phyloP scores from a whole-genome alignment of 495 filamentous ascomycete species.

The Lophiostoma macrostomum region DNA sequence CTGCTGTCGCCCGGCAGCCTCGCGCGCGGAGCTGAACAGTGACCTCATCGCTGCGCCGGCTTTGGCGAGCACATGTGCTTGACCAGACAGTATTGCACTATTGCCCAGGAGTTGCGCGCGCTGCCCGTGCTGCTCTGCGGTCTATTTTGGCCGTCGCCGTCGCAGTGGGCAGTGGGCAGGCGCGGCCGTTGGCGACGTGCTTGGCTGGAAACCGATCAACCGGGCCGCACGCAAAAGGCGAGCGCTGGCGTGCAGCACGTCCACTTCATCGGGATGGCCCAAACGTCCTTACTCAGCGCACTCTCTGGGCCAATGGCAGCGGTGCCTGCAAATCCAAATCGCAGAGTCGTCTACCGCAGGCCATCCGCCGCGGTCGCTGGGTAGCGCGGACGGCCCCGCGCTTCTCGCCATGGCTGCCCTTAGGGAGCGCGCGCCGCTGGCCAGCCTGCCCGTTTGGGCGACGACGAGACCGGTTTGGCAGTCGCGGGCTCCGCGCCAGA shows the following conservation, averaged over 20 bases:
- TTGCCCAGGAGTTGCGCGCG: too few relatives aligned
- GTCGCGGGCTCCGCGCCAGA: too few relatives aligned
- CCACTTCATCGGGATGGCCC: conserved; percentile 16
- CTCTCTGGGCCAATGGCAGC: background rate
- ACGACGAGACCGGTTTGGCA: background rate
- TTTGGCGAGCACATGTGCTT: too few relatives aligned
- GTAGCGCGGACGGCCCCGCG: background rate
- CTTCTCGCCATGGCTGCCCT: background rate
- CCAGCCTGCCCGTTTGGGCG: conserved; percentile 2
- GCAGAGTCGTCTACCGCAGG: too few relatives aligned
- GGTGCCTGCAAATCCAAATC: background rate
- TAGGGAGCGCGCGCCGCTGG: background rate
- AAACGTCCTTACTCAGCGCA: conserved; percentile 14
- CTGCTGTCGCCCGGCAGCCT: too few relatives aligned
- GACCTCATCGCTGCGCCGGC: too few relatives aligned
- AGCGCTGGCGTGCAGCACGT: conserved; percentile 11
- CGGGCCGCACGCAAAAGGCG: conserved; percentile 13
- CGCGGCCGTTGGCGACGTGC: conserved; percentile 5
- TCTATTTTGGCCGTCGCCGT: too few relatives aligned
- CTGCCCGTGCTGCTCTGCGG: too few relatives aligned
- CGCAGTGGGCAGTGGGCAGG: too few relatives aligned
- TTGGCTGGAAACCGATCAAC: conserved; percentile 19
- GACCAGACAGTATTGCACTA: too few relatives aligned
- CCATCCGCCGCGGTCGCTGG: background rate
- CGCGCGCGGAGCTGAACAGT: too few relatives aligned